Evolutionary conservation across 306 rosid genomes (phyloP).

Genomic region (Rosa lucieae): DNA sequence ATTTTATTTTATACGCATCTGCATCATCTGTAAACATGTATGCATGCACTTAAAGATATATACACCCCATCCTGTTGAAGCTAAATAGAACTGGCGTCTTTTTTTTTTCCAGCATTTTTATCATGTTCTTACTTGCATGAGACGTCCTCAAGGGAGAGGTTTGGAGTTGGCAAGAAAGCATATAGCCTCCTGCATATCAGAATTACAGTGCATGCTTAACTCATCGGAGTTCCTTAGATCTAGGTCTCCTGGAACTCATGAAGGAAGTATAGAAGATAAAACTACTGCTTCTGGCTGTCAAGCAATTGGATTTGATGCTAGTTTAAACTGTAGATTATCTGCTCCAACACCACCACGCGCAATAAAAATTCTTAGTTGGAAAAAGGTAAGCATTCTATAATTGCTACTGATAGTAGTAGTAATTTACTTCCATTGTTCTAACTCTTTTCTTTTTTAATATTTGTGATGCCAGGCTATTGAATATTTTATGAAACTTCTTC

Average conservation of each 20-base stretch:
- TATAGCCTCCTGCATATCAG: slow-evolving; percentile 74
- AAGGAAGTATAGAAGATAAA: slow-evolving; percentile 43
- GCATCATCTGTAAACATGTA: slow-evolving; percentile 22
- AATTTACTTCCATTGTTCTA: slow-evolving; percentile 17
- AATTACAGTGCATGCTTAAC: slow-evolving; percentile 55
- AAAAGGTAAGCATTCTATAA: slow-evolving; percentile 47
- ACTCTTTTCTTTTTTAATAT: slow-evolving; percentile 18
- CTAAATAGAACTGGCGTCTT: not conserved
- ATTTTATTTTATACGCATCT: slow-evolving; percentile 43
- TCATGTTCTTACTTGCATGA: slow-evolving; percentile 78
- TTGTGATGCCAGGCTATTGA: slow-evolving; percentile 70
- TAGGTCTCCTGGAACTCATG: slow-evolving; percentile 38
- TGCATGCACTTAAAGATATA: slow-evolving; percentile 4
- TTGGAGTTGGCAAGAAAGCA: slow-evolving; percentile 95
- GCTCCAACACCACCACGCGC: slow-evolving; percentile 98
- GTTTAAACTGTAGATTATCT: slow-evolving; percentile 77
- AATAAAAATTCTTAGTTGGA: slow-evolving; percentile 73
- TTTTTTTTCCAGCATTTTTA: slow-evolving; percentile 70
- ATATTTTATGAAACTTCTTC: slow-evolving; percentile 83
- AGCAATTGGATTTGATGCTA: slow-evolving; percentile 94
- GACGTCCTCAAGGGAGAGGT: slow-evolving; percentile 97
- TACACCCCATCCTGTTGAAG: slow-evolving; percentile 4
- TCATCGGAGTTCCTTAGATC: slow-evolving; percentile 72
- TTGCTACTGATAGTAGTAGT: slow-evolving; percentile 16
- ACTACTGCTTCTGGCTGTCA: slow-evolving; percentile 90